Percentiles rank a stretch among this genome's conserved stretches.
phyloP scores from a whole-genome alignment of 2,329 filamentous ascomycete species.

The Venturia nashicola region DNA sequence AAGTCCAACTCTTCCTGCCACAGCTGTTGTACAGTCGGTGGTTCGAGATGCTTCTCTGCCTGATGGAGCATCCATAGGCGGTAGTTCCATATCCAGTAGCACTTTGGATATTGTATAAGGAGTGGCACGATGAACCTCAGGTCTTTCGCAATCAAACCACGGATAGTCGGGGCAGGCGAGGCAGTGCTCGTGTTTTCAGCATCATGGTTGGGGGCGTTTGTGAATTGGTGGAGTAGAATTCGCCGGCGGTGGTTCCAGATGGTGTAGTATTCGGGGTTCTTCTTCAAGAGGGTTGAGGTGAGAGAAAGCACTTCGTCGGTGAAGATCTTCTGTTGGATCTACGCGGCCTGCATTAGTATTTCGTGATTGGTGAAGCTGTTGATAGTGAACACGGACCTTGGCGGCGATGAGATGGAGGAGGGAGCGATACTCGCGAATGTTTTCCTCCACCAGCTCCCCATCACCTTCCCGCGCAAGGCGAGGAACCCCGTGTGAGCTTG shows the following conservation, averaged over 20 bases:
- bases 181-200: not conserved
- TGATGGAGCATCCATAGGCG: slow-evolving; percentile 72
- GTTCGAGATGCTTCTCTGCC: slow-evolving; percentile 42
- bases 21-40: slow-evolving; percentile 49
- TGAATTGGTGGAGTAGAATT: slow-evolving; percentile 51
- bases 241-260: slow-evolving; percentile 81
- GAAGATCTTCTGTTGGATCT: slow-evolving; percentile 8
- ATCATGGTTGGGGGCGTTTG: slow-evolving; percentile 8
- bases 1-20: slow-evolving; percentile 80
- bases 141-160: slow-evolving; percentile 55
- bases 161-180: slow-evolving; percentile 9
- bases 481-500: slow-evolving; percentile 59
- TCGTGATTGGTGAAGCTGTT: not conserved
- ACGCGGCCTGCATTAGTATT: not conserved
- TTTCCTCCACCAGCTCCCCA: slow-evolving; percentile 57
- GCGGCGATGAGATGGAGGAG: slow-evolving; percentile 56
- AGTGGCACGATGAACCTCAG: slow-evolving; percentile 74
- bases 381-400: slow-evolving; percentile 37
- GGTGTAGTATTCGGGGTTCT: slow-evolving; percentile 83
- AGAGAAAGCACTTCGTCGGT: slow-evolving; percentile 46
- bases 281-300: slow-evolving; percentile 58
- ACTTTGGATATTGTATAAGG: slow-evolving; percentile 79
- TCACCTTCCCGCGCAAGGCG: slow-evolving; percentile 44
- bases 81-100: slow-evolving; percentile 99
- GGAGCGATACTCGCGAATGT: slow-evolving; percentile 62